phyloP scores from a whole-genome alignment of 2,329 filamentous ascomycete genomes.

The Fusarium caatingaense region DNA sequence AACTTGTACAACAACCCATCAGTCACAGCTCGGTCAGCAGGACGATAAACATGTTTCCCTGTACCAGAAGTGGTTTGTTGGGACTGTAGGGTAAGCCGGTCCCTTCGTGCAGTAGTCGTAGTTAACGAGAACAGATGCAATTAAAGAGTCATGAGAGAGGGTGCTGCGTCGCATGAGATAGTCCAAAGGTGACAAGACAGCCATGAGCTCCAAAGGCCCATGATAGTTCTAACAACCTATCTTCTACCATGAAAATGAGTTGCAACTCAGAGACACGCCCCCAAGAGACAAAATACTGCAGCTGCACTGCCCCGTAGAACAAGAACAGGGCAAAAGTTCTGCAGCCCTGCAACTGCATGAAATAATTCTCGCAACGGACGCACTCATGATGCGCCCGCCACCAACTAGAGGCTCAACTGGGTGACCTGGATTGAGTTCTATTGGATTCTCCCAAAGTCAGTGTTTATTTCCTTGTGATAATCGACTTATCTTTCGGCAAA shows the following conservation, averaged over 20 bases:
- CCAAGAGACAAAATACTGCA: slow-evolving; percentile 17
- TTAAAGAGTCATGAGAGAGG: slow-evolving; percentile 40
- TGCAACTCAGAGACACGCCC: slow-evolving; percentile 22
- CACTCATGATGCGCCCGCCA: slow-evolving; percentile 31
- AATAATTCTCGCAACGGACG: slow-evolving; percentile 29
- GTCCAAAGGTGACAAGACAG: slow-evolving; percentile 10
- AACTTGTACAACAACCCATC: slow-evolving; percentile 20
- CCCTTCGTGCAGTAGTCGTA: slow-evolving; percentile 16
- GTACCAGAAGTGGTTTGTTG: not conserved
- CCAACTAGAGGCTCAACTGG: slow-evolving; percentile 9
- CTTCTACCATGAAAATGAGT: slow-evolving; percentile 19
- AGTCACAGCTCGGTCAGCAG: slow-evolving; percentile 31
- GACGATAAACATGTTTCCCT: not conserved
- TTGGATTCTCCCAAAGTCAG: slow-evolving; percentile 11
- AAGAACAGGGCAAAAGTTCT: slow-evolving; percentile 12
- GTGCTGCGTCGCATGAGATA: slow-evolving; percentile 5
- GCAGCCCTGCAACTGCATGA: slow-evolving; percentile 23
- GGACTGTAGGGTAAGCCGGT: slow-evolving; percentile 30
- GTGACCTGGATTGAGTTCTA: not conserved
- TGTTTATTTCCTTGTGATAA: slow-evolving; percentile 18
- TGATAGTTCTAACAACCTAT: not conserved
- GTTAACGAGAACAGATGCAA: slow-evolving; percentile 37
- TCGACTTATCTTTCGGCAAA: not conserved
- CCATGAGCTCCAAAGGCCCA: not conserved
- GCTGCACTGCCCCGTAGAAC: slow-evolving; percentile 21